Evolutionary conservation across 805 yeast species (phyloP), one percentile per base, ranked within the genome.

Genomic region (Lachancea waltii): DNA sequence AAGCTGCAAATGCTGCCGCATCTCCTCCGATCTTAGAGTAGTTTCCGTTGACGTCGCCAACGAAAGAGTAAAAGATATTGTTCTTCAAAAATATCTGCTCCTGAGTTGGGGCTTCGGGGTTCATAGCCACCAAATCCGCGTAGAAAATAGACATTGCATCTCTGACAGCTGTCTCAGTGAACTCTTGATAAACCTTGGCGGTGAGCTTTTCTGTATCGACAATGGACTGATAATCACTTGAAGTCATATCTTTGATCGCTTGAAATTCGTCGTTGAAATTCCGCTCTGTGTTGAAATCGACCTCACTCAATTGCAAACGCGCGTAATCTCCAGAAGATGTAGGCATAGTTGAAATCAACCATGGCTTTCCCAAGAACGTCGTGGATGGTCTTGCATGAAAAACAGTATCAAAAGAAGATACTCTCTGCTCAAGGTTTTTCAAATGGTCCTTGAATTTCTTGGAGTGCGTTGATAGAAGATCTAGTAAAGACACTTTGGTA

Each of bases 181-280:
- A 92, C 33, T 85, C 95, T 50, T 72, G 77, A 33, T 82, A 70
- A 18, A 80, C 71, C 54, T 81, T 81, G 56, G 77, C 77, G 41
- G 86, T 64, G 37, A 86, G 62, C 48, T 80, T 77, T 56, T 92
- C 98, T 49, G 89, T 73, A 33, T 79, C 64, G 34, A 86, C 68
- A 45, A 89, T 73, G 44, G 84, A 87, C 38, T 73, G 74, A 38
- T 85, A 61, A 17, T 73, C 59, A 2, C 68, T 54, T 24, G 69
- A 66, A 22, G 86, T 77, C 44, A 86, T 69, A 47, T 87, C 96
- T 45, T 77, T 75, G 33, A 85, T 70, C 3, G 85, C 70, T 66
- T 92, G 97, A 54, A 78, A 78, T 50, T 92, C 97, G 48, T 83
- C 95, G 58, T 87, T 87, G 84, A 94, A 89, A 51, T 90, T 95